phyloP scores from a whole-genome alignment of 177 flowering plant species.

The Vitis hybrid region DNA sequence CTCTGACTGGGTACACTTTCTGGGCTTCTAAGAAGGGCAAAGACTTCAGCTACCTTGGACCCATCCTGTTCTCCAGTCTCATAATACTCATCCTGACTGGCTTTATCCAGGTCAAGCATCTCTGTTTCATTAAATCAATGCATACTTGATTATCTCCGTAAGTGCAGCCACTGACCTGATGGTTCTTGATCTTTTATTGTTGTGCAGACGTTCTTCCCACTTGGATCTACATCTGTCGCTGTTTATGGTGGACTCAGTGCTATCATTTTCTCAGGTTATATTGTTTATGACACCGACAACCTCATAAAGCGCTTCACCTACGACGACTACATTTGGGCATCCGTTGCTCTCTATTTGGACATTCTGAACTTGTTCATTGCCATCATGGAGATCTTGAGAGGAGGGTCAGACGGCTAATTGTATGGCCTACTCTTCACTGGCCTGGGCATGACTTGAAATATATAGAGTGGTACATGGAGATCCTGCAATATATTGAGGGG shows the following conservation, averaged over 20 bases:
- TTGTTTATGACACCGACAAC: slow-evolving; percentile 89
- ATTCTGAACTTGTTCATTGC: slow-evolving; percentile 87
- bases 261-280: slow-evolving; percentile 79
- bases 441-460: background rate
- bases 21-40: slow-evolving; percentile 99
- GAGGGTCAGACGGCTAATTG: slow-evolving; percentile 44
- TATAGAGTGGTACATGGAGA: no score
- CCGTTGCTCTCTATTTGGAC: slow-evolving; percentile 85
- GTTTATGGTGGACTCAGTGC: slow-evolving; percentile 79
- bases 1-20: slow-evolving; percentile 92
- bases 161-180: slow-evolving; percentile 4
- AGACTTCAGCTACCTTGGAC: slow-evolving; percentile 95
- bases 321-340: slow-evolving; percentile 95
- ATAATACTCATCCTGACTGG: slow-evolving; percentile 65
- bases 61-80: slow-evolving; percentile 80
- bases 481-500: background rate
- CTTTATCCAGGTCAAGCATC: slow-evolving; percentile 67
- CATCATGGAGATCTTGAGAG: slow-evolving; percentile 74
- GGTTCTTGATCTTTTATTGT: slow-evolving; percentile 1
- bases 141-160: background rate
- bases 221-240: slow-evolving; percentile 68
- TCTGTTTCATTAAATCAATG: background rate
- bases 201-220: slow-evolving; percentile 83
- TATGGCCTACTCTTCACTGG: background rate
- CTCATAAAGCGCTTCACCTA: slow-evolving; percentile 89